A percentile compares a stretch with the other conserved stretches of the same genome.
Conservation (phyloP, 2,329 filamentous ascomycete species). For the Botrytis sinoallii region DNA sequence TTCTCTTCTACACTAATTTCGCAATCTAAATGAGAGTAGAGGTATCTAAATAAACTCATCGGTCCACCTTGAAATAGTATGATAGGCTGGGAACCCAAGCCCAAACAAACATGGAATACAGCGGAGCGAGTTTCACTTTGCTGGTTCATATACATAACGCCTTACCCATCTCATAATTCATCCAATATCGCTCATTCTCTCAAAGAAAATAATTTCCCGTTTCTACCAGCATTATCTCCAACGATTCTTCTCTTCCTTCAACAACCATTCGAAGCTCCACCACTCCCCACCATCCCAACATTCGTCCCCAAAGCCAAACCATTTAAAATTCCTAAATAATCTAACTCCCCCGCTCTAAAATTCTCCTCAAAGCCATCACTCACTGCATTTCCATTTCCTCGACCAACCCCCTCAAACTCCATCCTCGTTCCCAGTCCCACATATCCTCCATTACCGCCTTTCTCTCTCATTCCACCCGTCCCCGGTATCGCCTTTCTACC, state of each 20-base stretch:
- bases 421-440: background rate
- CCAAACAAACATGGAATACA: background rate
- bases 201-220: background rate
- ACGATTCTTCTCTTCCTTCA: background rate
- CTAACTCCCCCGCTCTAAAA: background rate
- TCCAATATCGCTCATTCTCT: too few species aligned
- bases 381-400: background rate
- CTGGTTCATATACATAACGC: background rate
- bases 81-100: background rate
- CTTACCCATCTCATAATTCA: too few species aligned
- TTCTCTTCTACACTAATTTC: background rate
- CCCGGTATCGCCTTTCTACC: background rate
- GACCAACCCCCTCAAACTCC: background rate
- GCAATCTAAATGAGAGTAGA: background rate
- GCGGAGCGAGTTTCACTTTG: background rate
- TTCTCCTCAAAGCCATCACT: background rate
- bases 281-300: background rate
- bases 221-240: background rate
- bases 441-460: background rate
- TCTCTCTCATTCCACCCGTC: background rate
- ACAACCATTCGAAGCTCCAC: background rate
- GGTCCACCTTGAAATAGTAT: background rate
- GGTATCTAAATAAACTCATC: background rate
- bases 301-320: background rate
- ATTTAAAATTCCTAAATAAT: slow-evolving; percentile 6